Conservation (phyloP, 164 flowering plant genomes). For the Umbellularia californica region DNA sequence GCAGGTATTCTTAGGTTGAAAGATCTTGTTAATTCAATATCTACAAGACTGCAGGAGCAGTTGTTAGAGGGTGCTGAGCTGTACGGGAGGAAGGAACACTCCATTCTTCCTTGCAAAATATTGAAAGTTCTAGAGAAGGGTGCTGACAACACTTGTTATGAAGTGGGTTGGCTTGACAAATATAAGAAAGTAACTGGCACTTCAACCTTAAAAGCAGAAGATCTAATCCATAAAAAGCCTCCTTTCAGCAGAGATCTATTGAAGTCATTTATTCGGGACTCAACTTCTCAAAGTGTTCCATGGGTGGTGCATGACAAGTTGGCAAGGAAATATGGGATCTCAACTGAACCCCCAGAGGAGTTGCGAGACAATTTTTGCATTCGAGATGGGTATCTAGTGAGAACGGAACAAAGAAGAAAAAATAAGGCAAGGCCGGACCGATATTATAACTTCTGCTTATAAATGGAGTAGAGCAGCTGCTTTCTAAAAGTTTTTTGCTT, state of each 20-base stretch:
- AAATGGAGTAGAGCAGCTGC: neutral
- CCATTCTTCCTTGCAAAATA: conserved; percentile 57
- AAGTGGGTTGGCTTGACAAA: conserved; percentile 74
- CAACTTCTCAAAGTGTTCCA: conserved; percentile 73
- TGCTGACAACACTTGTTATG: conserved; percentile 35
- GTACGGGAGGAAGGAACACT: conserved; percentile 49
- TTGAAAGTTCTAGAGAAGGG: conserved; percentile 43
- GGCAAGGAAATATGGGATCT: conserved; percentile 62
- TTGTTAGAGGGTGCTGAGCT: conserved; percentile 59
- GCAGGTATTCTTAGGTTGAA: conserved; percentile 70
- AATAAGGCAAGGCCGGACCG: conserved; percentile 21
- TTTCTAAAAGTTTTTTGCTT: neutral
- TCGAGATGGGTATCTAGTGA: conserved; percentile 38
- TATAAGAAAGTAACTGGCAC: conserved; percentile 44
- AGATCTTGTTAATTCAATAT: conserved; percentile 61
- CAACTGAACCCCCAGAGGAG: conserved; percentile 57
- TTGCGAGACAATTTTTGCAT: conserved; percentile 28
- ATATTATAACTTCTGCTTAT: conserved; percentile 1
- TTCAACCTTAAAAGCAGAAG: conserved; percentile 41
- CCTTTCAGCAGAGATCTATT: conserved; percentile 67
- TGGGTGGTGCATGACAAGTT: conserved; percentile 80
- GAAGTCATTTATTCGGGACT: conserved; percentile 84
- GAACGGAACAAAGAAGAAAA: conserved; percentile 33
- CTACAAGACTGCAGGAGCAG: conserved; percentile 41
- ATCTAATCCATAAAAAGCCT: conserved; percentile 53